phyloP scores from a whole-genome alignment of 768 basidiomycete genomes.

The Mrakia blollopis region DNA sequence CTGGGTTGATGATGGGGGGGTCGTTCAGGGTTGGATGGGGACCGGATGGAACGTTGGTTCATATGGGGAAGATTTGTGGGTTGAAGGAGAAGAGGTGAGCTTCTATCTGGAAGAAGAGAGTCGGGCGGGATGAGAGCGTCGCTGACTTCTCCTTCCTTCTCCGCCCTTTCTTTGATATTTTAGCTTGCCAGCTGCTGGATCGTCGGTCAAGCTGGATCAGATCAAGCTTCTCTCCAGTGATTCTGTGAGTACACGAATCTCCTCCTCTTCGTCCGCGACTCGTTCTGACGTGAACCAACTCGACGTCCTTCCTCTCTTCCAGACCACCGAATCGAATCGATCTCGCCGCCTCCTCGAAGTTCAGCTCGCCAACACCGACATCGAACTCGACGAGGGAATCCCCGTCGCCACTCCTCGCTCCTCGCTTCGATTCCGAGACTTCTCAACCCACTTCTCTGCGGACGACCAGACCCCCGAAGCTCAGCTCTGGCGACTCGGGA shows the following conservation, averaged over 20 bases:
- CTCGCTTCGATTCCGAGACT: slow-evolving; percentile 68
- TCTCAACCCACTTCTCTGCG: slow-evolving; percentile 63
- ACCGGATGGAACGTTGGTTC: slow-evolving; percentile 66
- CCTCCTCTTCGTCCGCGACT: not conserved
- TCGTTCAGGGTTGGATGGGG: slow-evolving; percentile 92
- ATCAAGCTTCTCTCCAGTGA: slow-evolving; percentile 38
- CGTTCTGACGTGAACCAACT: slow-evolving; percentile 12
- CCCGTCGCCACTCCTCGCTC: slow-evolving; percentile 33
- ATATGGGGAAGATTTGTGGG: slow-evolving; percentile 60
- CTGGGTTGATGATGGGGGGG: slow-evolving; percentile 76
- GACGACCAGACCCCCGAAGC: slow-evolving; percentile 71
- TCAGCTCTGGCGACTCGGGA: slow-evolving; percentile 77
- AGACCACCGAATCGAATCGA: slow-evolving; percentile 41
- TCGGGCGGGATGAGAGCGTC: not conserved
- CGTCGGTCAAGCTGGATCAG: slow-evolving; percentile 39
- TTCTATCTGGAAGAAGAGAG: not conserved
- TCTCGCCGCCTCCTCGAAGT: slow-evolving; percentile 66
- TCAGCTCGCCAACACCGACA: slow-evolving; percentile 67
- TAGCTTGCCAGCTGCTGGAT: slow-evolving; percentile 34
- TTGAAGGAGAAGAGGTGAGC: slow-evolving; percentile 46
- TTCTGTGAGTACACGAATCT: slow-evolving; percentile 34
- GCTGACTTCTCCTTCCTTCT: slow-evolving; percentile 3
- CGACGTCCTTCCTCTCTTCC: slow-evolving; percentile 50
- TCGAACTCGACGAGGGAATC: slow-evolving; percentile 61
- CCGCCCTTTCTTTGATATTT: slow-evolving; percentile 3